Base-by-base conservation (phyloP, 2,329 filamentous ascomycete genomes). In the Periconia macrospinosa region DNA sequence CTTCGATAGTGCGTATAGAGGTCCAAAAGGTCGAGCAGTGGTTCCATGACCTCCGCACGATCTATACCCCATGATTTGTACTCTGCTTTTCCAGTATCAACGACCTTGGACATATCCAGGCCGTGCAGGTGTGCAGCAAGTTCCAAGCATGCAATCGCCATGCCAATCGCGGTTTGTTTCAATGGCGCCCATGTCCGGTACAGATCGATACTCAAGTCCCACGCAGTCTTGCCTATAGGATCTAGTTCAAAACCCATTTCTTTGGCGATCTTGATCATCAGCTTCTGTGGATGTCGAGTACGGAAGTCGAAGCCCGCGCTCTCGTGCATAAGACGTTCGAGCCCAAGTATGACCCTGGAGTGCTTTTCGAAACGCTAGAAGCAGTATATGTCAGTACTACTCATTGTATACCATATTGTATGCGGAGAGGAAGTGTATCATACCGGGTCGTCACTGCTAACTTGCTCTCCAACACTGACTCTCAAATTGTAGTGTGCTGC, bases 241-340 rank as follows among this genome's bases (percentile, higher is more conserved):
- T 80, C 76, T 49, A 78, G 81, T 6, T 82, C 79, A 8, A 84
- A 78, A 6, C 78, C 74, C 52, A 88, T 80, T 44, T 77, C 76
- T 67, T 87, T 84, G 47, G 86, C 81, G 23, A 96, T 81, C 76
- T 97, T 97, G 61, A 91, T 82, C 41, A 97, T 79, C 19, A 91
- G 81, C 59, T 92, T 90, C 63, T 97, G 91, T 0, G 93, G 92
- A 66, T 96, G 89, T 37, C 92, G 87, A 53, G 87, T 92, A 35
- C 92, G 86, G 69, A 97, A 97, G 73, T 99, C 93, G 73, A 99
- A 99, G 57, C 90, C 88, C 30, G 92, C 89, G 2, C 91, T 89
- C 75, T 99, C 94, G 48, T 99, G 86, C 75, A 97, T 95, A 52
- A 96, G 84, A 6, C 94, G 85, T 76, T 99, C 94, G 3, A 97